A percentile compares a stretch with the other conserved stretches of the same genome.
Evolutionary conservation across 108 stramenopile species (phyloP).

Genomic region (Nitzschia putrida): DNA sequence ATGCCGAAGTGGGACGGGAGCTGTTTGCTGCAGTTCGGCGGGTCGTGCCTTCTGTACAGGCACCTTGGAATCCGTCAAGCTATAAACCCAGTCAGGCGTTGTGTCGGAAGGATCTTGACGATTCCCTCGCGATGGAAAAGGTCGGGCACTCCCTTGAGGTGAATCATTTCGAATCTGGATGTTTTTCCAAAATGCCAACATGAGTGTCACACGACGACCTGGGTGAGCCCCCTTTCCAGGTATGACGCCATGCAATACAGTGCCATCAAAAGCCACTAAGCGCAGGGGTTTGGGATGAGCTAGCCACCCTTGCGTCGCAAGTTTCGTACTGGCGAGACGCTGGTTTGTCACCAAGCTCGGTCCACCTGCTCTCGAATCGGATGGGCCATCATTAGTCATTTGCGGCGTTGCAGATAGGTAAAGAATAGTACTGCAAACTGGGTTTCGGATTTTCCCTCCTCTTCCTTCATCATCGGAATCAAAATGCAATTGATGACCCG

Average conservation of each 20-base stretch:
- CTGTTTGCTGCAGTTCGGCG: conserved; percentile 10
- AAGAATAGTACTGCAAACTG: conserved; percentile 73
- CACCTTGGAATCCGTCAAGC: conserved; percentile 1
- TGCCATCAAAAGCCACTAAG: conserved; percentile 81
- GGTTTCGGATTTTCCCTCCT: conserved; percentile 73
- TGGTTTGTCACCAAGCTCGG: conserved; percentile 84
- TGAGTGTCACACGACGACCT: conserved; percentile 77
- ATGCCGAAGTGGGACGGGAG: conserved; percentile 43
- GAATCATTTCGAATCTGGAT: conserved; percentile 53
- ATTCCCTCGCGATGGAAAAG: conserved; percentile 48
- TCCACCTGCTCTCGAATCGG: conserved; percentile 47
- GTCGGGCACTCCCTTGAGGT: conserved; percentile 62
- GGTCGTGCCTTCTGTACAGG: conserved; percentile 1
- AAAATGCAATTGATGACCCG: conserved; percentile 92
- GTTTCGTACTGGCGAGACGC: conserved; percentile 38
- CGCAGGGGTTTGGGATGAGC: conserved; percentile 54
- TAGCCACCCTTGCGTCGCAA: conserved; percentile 79
- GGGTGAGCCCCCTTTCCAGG: conserved; percentile 71
- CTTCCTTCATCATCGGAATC: conserved; percentile 86
- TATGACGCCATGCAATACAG: conserved; percentile 85
- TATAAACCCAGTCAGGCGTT: conserved; percentile 21
- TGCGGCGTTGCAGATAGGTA: conserved; percentile 47
- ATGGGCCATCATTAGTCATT: conserved; percentile 12
- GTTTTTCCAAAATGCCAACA: conserved; percentile 90
- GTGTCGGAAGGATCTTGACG: not conserved